These are phyloP conservation scores for Alternaria gansuensis DNA, from an alignment of 2,329 filamentous ascomycete species.

Conservation along the genomic window DNA sequence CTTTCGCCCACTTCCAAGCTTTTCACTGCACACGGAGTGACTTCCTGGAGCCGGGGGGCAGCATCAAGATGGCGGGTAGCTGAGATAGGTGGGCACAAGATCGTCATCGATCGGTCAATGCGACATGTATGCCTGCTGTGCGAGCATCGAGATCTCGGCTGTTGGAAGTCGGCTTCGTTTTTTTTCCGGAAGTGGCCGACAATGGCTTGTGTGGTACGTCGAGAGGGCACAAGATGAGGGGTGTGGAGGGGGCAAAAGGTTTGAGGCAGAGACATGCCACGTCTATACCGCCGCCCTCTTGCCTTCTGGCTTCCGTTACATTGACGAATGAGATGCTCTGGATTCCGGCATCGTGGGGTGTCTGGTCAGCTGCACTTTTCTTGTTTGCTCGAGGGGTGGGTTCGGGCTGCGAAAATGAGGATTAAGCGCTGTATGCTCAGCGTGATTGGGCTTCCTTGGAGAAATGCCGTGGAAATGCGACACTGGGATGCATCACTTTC, in stretches of 20 bases:
- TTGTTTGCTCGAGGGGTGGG: slow-evolving; percentile 19
- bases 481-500: background rate
- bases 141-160: slow-evolving; percentile 12
- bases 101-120: slow-evolving; percentile 10
- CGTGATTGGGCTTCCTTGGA: slow-evolving; percentile 6
- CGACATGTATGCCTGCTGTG: slow-evolving; percentile 8
- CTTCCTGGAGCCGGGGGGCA: background rate
- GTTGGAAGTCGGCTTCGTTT: background rate
- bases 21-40: background rate
- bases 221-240: slow-evolving; percentile 8
- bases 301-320: slow-evolving; percentile 6
- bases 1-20: background rate
- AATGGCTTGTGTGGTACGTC: slow-evolving; percentile 5
- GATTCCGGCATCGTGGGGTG: slow-evolving; percentile 16
- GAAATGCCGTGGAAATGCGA: slow-evolving; percentile 6
- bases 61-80: slow-evolving; percentile 12
- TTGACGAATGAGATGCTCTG: slow-evolving; percentile 15
- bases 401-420: slow-evolving; percentile 16
- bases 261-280: slow-evolving; percentile 23
- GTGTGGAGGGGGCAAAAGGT: slow-evolving; percentile 15
- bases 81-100: slow-evolving; percentile 3
- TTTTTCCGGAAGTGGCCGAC: slow-evolving; percentile 20
- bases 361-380: slow-evolving; percentile 25
- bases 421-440: slow-evolving; percentile 14
- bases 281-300: slow-evolving; percentile 19